Conservation (phyloP, 139 green algal species). For the Astrephomene gubernaculifera region DNA sequence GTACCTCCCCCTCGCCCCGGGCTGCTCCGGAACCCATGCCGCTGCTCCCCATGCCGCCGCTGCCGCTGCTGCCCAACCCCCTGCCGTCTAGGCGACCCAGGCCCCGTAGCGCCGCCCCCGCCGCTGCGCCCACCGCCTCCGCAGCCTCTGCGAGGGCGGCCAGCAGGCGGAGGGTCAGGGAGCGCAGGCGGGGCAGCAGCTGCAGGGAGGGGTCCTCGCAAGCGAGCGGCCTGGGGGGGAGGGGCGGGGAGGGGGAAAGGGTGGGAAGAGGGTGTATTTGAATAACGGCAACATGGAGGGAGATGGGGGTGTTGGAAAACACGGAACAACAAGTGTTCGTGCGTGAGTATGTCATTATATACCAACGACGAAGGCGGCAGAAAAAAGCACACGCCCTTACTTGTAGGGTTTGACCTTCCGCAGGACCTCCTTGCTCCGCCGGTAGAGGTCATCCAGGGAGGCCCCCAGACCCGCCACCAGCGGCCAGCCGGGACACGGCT, state of each 20-base stretch:
- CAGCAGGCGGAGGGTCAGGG: not conserved
- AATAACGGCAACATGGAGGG: not conserved
- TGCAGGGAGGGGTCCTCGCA: not conserved
- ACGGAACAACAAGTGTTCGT: not conserved
- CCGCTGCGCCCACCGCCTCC: not conserved
- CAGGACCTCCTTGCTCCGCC: constrained; percentile 7
- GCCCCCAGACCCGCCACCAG: not conserved
- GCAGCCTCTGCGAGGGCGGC: constrained; percentile 4
- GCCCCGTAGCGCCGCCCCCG: not conserved
- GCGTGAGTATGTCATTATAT: too few species aligned
- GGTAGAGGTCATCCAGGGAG: constrained; percentile 14
- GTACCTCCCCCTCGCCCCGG: constrained; percentile 20
- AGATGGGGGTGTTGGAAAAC: not conserved
- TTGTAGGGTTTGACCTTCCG: constrained; percentile 7
- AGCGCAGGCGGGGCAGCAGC: constrained; percentile 16
- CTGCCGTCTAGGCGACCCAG: not conserved
- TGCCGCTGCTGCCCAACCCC: not conserved
- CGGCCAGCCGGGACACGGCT: too few species aligned
- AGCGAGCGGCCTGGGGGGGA: not conserved
- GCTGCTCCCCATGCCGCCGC: not conserved
- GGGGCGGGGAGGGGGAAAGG: not conserved
- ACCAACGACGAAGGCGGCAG: too few species aligned
- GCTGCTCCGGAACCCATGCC: too few species aligned
- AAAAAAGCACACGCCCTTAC: not conserved
- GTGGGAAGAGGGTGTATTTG: not conserved